Conservation (phyloP, 2,329 filamentous ascomycete genomes). For the Gnomoniopsis smithogilvyi region DNA sequence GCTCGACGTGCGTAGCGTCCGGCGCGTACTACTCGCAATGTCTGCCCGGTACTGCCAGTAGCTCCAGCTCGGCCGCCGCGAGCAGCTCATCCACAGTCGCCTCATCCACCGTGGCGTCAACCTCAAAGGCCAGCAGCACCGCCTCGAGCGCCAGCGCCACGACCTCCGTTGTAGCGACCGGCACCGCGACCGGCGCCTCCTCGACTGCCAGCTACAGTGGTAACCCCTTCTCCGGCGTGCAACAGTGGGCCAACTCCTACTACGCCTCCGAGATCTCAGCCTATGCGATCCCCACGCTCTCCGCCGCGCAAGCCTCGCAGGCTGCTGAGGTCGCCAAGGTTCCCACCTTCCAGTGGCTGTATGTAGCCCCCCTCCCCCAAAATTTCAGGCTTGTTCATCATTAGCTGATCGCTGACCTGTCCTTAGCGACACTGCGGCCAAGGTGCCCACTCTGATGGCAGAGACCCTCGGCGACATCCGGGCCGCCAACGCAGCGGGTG, state of each 20-base stretch:
- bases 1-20: constrained; percentile 33
- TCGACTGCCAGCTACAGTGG: constrained; percentile 43
- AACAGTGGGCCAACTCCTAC: constrained; percentile 51
- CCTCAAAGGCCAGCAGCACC: constrained; percentile 23
- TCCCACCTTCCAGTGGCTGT: constrained; percentile 52
- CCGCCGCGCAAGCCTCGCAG: constrained; percentile 49
- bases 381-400: not conserved
- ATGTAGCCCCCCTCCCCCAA: constrained; percentile 26
- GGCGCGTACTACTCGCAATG: constrained; percentile 39
- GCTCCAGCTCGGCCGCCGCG: constrained; percentile 18
- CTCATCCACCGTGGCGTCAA: constrained; percentile 19
- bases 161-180: constrained; percentile 28
- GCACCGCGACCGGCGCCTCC: constrained; percentile 21
- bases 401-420: not conserved
- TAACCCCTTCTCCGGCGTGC: constrained; percentile 51
- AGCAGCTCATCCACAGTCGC: not conserved
- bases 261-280: constrained; percentile 53
- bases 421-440: constrained; percentile 44
- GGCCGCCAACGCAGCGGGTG: constrained; percentile 26
- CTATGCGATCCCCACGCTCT: constrained; percentile 60
- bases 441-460: constrained; percentile 42
- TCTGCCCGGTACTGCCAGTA: constrained; percentile 23
- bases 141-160: constrained; percentile 21
- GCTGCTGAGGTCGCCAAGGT: constrained; percentile 50
- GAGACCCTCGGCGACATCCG: constrained; percentile 38